phyloP scores from a whole-genome alignment of 75 land plant species.

The Cupressus sempervirens region DNA sequence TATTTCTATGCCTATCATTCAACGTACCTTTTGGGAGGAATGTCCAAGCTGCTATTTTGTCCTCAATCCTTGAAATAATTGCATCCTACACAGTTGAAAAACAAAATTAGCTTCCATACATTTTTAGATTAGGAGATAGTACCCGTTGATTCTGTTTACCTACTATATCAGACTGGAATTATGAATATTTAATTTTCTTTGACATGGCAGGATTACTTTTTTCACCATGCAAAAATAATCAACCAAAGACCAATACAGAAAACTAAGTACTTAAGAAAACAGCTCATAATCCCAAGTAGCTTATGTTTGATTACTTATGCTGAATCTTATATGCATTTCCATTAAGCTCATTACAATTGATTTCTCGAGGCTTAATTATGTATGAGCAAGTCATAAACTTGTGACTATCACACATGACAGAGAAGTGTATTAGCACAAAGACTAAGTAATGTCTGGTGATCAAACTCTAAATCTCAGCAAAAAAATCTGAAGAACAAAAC shows the following conservation, averaged over 20 bases:
- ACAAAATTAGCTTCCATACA: neutral
- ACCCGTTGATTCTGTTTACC: neutral
- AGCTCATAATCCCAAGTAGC: neutral
- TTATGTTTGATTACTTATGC: neutral
- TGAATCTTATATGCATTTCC: neutral
- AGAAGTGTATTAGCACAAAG: neutral
- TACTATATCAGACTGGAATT: neutral
- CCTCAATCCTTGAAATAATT: conserved; percentile 49
- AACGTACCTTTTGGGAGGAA: conserved; percentile 53
- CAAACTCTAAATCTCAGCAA: neutral
- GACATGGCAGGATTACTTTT: neutral
- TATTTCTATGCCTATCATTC: conserved; percentile 1
- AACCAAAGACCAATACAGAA: neutral
- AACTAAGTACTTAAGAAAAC: neutral
- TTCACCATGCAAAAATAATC: neutral
- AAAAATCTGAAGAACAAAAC: neutral
- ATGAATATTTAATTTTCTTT: neutral
- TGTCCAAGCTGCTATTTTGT: conserved; percentile 59
- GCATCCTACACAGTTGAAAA: conserved; percentile 30
- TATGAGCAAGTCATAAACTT: neutral
- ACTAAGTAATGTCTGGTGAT: neutral
- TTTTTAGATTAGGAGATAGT: neutral
- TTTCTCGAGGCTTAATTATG: neutral
- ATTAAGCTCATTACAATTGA: neutral
- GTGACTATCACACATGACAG: neutral